A percentile compares a stretch with the other conserved stretches of the same genome.
Conservation (phyloP, 1,139 yeast species). For the Nakaseomyces glabratus region DNA sequence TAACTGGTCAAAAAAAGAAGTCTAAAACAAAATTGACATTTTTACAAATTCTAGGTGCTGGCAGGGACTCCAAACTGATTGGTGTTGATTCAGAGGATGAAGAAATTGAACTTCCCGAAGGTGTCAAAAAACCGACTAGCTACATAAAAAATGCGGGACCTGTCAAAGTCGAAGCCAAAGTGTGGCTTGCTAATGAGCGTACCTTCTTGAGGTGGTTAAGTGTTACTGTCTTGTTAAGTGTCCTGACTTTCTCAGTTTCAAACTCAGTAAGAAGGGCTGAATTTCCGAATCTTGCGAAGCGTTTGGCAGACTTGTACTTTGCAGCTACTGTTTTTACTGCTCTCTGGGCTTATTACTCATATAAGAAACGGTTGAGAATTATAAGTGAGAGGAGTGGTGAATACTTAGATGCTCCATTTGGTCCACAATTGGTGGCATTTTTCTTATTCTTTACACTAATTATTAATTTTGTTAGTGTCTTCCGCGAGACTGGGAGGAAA, state of each 20-base stretch:
- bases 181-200: conserved; percentile 97
- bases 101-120: conserved; percentile 78
- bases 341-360: conserved; percentile 80
- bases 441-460: conserved; percentile 60
- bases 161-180: conserved; percentile 89
- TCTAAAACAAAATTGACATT: conserved; percentile 20
- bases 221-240: conserved; percentile 80
- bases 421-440: conserved; percentile 71
- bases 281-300: conserved; percentile 45
- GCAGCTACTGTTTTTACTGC: conserved; percentile 73
- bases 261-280: conserved; percentile 62
- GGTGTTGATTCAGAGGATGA: conserved; percentile 84
- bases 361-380: conserved; percentile 57
- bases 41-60: conserved; percentile 24
- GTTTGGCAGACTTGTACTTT: conserved; percentile 73
- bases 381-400: conserved; percentile 76
- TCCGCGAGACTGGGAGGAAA: conserved; percentile 32
- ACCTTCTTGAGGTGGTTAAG: conserved; percentile 94
- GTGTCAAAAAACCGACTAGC: conserved; percentile 72
- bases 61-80: conserved; percentile 32
- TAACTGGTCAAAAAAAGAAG: conserved; percentile 10
- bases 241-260: conserved; percentile 77
- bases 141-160: conserved; percentile 87
- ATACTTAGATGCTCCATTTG: conserved; percentile 82
- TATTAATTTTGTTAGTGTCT: conserved; percentile 64